Evolutionary conservation across 441 rosid genomes (phyloP).

Genomic region (Iberis amara): DNA sequence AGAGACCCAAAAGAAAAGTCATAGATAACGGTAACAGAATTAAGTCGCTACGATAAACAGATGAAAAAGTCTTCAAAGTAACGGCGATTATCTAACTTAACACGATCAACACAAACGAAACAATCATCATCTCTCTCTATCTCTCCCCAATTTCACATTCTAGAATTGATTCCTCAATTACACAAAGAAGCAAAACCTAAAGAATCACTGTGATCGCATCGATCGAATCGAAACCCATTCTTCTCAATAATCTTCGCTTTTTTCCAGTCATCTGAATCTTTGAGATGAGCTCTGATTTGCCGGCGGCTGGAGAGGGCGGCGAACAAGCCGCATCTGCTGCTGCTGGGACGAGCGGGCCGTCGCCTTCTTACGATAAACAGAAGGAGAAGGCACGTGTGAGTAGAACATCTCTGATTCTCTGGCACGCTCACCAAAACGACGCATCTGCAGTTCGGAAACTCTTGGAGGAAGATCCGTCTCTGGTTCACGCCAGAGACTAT

Average conservation of each 20-base stretch:
- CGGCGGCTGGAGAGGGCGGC: constrained; percentile 39
- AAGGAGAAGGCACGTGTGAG: constrained; percentile 98
- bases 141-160: constrained; percentile 2
- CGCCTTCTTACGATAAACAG: constrained; percentile 51
- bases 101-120: constrained; percentile 5
- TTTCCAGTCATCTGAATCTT: not conserved
- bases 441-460: constrained; percentile 76
- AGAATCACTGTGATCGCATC: not conserved
- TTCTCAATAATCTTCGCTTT: not conserved
- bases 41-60: constrained; percentile 21
- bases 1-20: constrained; percentile 23
- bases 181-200: constrained; percentile 7
- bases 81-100: constrained; percentile 28
- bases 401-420: constrained; percentile 84
- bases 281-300: constrained; percentile 35
- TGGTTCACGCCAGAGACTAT: constrained; percentile 88
- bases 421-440: constrained; percentile 99
- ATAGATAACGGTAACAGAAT: constrained; percentile 26
- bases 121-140: not conserved
- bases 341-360: constrained; percentile 26
- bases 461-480: constrained; percentile 76
- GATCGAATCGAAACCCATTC: constrained; percentile 6
- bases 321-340: constrained; percentile 25
- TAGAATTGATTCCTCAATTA: constrained; percentile 24
- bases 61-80: constrained; percentile 31